Percentiles rank a stretch among this genome's conserved stretches.
Evolutionary conservation across 2,329 filamentous ascomycete species (phyloP).

Genomic region (Colletotrichum euphorbiae): DNA sequence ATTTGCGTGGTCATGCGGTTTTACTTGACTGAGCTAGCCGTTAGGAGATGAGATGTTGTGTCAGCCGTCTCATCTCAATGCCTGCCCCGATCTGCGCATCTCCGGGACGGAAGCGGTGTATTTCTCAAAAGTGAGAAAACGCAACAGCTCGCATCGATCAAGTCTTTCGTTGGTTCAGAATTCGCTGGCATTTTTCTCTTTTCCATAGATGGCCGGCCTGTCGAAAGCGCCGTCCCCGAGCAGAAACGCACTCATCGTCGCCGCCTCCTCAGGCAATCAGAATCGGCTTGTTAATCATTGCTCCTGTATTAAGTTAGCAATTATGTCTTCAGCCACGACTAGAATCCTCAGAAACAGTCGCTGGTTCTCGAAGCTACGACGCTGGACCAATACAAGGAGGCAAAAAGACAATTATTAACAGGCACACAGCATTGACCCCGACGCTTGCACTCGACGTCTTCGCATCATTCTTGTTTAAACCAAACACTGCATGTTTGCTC

Average conservation of each 20-base stretch:
- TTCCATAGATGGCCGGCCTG: conserved; percentile 39
- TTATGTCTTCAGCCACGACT: not conserved
- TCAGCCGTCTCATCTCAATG: too few species aligned
- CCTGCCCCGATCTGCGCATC: too few species aligned
- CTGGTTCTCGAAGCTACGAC: too few species aligned
- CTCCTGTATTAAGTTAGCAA: not conserved
- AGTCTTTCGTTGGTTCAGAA: too few species aligned
- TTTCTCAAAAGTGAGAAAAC: too few species aligned
- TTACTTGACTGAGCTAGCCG: too few species aligned
- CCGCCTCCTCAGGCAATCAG: conserved; percentile 45
- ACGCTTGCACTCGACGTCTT: conserved; percentile 43
- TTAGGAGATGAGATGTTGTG: too few species aligned
- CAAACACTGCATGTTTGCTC: conserved; percentile 49
- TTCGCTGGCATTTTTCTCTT: too few species aligned
- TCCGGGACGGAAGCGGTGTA: too few species aligned
- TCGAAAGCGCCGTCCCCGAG: conserved; percentile 45
- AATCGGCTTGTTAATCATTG: not conserved
- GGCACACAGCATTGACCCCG: conserved; percentile 46
- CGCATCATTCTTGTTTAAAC: conserved; percentile 47
- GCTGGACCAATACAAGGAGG: not conserved
- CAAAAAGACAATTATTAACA: conserved; percentile 40
- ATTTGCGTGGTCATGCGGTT: too few species aligned
- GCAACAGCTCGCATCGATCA: too few species aligned
- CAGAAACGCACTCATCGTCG: conserved; percentile 44
- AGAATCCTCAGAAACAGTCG: not conserved